Evolutionary conservation across 1,139 yeast species (phyloP), one percentile per base, ranked within the genome.

Genomic region (Suhomyces bolitotheri): DNA sequence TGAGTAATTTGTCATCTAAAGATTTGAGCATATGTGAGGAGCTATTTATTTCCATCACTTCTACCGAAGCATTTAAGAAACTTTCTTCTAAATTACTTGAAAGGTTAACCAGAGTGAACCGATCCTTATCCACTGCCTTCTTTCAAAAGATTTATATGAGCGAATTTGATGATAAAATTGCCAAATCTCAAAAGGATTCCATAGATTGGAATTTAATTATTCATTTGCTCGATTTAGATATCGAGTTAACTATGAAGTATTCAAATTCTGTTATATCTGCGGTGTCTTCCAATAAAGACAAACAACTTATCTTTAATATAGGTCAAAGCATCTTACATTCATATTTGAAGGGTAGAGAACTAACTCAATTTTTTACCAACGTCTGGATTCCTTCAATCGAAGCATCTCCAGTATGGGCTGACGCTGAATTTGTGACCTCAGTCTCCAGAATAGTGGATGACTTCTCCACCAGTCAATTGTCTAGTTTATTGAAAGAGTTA

Each of bases 281-380:
- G 8, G 33, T 20, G 5, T 29, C 37, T 2, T 10, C 26, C 6
- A 12, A 14, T 9, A 25, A 23, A 3, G 24, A 22, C 8, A 24
- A 26, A 20, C 16, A 41, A 1, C 24, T 41, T 1, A 36, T 46
- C 7, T 39, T 46, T 5, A 38, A 39, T 1, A 50, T 76, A n/a
- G 70, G 73, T 31, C 49, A 54, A 2, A 60, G 64, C 16, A 44
- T 81, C 11, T 56, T 79, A 3, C 58, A 62, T 7, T 73, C 82
- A 8, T 75, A 71, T 49, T 62, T 70, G 4, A 73, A 66, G 45
- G 82, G 82, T 5, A 74, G 94, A 62, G 88, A 82, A 36, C 62
- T 79, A 27, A 59, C 58, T 7, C 56, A 58, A 4, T 82, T 83
- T 45, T 63, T 78, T 32, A 54, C 60, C 4, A 41, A 48, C 1